These are phyloP conservation scores for Centaurea solstitialis DNA, from an alignment of 129 eudicot genomes.

Conservation along the genomic window DNA sequence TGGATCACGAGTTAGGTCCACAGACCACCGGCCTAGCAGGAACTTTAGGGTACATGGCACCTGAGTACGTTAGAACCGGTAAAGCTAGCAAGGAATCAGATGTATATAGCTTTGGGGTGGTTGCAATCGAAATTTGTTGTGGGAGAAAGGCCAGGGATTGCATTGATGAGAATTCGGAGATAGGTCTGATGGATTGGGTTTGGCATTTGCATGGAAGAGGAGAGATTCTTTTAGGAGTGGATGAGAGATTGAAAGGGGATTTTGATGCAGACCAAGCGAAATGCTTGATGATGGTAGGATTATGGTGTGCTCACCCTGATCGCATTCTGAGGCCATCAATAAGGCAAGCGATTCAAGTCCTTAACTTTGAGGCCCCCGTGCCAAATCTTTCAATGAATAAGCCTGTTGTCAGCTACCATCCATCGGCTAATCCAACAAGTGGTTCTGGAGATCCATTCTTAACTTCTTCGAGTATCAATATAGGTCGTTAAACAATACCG, in stretches of 20 bases:
- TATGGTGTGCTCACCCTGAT: constrained; percentile 60
- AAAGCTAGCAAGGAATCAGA: constrained; percentile 57
- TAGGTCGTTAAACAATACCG: constrained; percentile 33
- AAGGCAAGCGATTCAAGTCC: constrained; percentile 53
- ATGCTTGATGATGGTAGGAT: constrained; percentile 50
- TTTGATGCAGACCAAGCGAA: constrained; percentile 40
- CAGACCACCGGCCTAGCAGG: constrained; percentile 57
- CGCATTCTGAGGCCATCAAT: constrained; percentile 39
- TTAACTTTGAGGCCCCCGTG: constrained; percentile 43
- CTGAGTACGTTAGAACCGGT: constrained; percentile 49
- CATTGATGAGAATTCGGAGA: constrained; percentile 7
- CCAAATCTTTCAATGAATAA: constrained; percentile 27
- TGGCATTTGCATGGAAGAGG: constrained; percentile 38
- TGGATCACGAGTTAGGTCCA: constrained; percentile 55
- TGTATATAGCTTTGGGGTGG: constrained; percentile 60
- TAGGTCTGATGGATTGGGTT: constrained; percentile 44
- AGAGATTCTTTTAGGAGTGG: constrained; percentile 29
- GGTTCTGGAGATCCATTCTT: constrained; percentile 27
- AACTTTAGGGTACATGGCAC: constrained; percentile 59
- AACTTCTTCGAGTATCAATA: constrained; percentile 40
- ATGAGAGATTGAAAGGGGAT: constrained; percentile 32
- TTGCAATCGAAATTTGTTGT: constrained; percentile 40
- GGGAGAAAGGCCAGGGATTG: constrained; percentile 43
- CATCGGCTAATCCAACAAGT: constrained; percentile 15
- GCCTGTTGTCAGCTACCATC: constrained; percentile 28